Base-by-base conservation (phyloP, 129 eudicot genomes). In the Logfia minima region DNA sequence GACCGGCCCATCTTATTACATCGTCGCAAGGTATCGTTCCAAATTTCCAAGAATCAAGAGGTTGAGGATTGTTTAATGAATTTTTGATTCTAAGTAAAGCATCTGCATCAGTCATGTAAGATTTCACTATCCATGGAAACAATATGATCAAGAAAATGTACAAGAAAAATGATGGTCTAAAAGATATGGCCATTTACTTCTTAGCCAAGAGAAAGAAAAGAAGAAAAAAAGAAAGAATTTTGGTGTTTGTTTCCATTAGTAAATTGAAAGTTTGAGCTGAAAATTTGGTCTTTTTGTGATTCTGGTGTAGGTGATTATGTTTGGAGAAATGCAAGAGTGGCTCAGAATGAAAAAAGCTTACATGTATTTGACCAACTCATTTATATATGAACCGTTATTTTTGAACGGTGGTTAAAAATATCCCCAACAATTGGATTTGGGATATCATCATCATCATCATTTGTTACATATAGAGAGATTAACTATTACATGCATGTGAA, bases 1-100 rank as follows among this genome's bases (percentile, higher is more conserved):
- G 67, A 1, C 95, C 92, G 0, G 51, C 74, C 97, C 97, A 91
- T 52, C 35, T 68, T 0, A 56, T 1, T 24, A 81, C 79, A 10
- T 74, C 78, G 31, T 66, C 90, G 37, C 97, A 91, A 4, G 92
- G 87, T 32, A 71, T 56, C 0, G 90, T 83, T n/a, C 85, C 85
- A 0, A 84, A 79, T 67, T 71, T 77, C 97, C 97, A 91, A 2
- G 90, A 86, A 65, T 87, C 85, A 37, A 91, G 92, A 60, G 87
- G 74, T 11, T 79, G 39, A 2, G 94, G 77, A 35, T 86, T 72
- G 2, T 79, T 56, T 10, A 88, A 72, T 4, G 92, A 85, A 31
- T 70, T 18, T 45, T 85, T 91, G 74, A 88, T 81, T 51, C 81
- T 68, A n/a, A 91, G 81, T 63, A 88, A 81, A 18, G 97, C 92